phyloP scores from a whole-genome alignment of 2,329 filamentous ascomycete genomes.

The Samsoniella hepiali region DNA sequence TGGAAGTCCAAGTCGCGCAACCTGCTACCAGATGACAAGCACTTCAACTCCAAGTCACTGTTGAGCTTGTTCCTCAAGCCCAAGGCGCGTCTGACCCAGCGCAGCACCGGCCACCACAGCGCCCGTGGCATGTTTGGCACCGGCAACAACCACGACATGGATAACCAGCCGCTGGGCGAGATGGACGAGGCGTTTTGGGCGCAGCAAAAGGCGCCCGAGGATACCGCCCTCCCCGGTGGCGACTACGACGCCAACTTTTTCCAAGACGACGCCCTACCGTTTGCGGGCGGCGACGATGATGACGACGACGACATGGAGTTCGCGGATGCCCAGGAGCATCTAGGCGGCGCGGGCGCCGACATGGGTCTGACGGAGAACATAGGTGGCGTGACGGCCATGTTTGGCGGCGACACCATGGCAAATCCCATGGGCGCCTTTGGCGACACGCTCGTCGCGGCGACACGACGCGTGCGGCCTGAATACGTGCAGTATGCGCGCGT shows the following conservation, averaged over 20 bases:
- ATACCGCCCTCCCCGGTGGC: constrained; percentile 59
- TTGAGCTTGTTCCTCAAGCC: constrained; percentile 92
- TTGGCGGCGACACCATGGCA: constrained; percentile 46
- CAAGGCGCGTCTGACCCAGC: constrained; percentile 75
- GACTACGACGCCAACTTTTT: constrained; percentile 98
- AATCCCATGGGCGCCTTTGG: constrained; percentile 53
- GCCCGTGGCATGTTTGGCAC: constrained; percentile 41
- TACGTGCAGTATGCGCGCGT: constrained; percentile 69
- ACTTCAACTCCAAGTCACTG: constrained; percentile 92
- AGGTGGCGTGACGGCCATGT: constrained; percentile 48
- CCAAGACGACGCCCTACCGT: constrained; percentile 76
- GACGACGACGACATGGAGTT: constrained; percentile 72
- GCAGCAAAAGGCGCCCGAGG: constrained; percentile 62
- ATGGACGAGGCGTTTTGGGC: constrained; percentile 98
- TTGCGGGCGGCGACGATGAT: constrained; percentile 55
- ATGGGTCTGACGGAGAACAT: constrained; percentile 44
- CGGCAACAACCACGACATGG: constrained; percentile 35
- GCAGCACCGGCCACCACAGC: constrained; percentile 46
- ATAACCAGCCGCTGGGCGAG: constrained; percentile 63
- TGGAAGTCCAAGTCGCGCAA: constrained; percentile 94
- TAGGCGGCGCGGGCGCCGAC: constrained; percentile 54
- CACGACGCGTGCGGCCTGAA: constrained; percentile 59
- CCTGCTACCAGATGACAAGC: constrained; percentile 92
- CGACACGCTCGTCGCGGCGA: constrained; percentile 65
- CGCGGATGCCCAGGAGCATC: constrained; percentile 75